A percentile compares a stretch with the other conserved stretches of the same genome.
phyloP scores from a whole-genome alignment of 345 rosid species.

The Kernera saxatilis region DNA sequence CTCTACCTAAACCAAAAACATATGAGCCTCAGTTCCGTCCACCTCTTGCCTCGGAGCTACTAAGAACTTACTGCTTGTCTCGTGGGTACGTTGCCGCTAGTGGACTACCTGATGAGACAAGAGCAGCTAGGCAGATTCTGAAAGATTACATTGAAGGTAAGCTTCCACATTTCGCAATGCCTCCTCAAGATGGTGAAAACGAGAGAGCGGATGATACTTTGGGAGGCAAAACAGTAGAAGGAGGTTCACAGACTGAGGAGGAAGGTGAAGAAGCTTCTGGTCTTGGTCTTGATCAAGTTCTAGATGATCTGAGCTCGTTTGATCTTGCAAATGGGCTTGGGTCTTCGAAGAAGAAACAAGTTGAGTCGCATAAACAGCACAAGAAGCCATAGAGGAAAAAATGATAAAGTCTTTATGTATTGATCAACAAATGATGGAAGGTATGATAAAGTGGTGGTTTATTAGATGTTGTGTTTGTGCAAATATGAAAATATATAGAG shows the following conservation, averaged over 20 bases:
- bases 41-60: slow-evolving; percentile 69
- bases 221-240: slow-evolving; percentile 28
- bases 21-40: slow-evolving; percentile 73
- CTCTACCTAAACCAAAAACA: slow-evolving; percentile 75
- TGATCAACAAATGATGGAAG: neutral
- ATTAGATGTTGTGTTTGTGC: too few relatives aligned
- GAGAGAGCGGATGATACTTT: slow-evolving; percentile 14
- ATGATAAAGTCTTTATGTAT: slow-evolving; percentile 42
- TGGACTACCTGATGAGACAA: slow-evolving; percentile 92
- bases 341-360: slow-evolving; percentile 49
- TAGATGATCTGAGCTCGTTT: slow-evolving; percentile 67
- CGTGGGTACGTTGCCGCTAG: slow-evolving; percentile 85
- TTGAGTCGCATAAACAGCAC: slow-evolving; percentile 52
- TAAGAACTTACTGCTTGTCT: slow-evolving; percentile 73
- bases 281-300: slow-evolving; percentile 46
- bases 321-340: slow-evolving; percentile 66
- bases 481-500: too few relatives aligned
- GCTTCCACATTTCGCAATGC: slow-evolving; percentile 69
- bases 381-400: slow-evolving; percentile 70
- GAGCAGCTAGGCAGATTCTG: slow-evolving; percentile 77
- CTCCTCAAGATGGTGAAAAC: slow-evolving; percentile 42
- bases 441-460: neutral
- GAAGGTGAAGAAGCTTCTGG: slow-evolving; percentile 28
- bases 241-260: slow-evolving; percentile 32
- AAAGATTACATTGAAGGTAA: slow-evolving; percentile 84